A percentile compares a stretch with the other conserved stretches of the same genome.
phyloP scores from a whole-genome alignment of 192 early-diverging fungal genomes.

The Obelidium mucronatum region DNA sequence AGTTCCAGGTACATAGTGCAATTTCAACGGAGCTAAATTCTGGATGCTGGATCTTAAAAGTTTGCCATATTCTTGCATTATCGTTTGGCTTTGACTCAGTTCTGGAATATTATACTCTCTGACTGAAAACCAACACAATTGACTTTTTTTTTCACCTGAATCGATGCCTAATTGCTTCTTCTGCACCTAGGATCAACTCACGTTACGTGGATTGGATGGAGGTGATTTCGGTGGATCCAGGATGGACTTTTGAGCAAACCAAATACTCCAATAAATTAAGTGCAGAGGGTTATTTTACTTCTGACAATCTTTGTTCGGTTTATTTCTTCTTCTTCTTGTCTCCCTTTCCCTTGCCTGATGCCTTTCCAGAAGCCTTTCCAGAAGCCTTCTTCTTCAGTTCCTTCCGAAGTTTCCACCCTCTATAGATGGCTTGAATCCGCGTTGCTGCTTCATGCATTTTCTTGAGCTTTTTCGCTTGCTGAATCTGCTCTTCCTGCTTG shows the following conservation, averaged over 20 bases:
- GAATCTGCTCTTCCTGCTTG: slow-evolving; percentile 55
- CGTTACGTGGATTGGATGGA: slow-evolving; percentile 48
- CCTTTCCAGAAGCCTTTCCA: slow-evolving; percentile 26
- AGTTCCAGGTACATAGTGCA: slow-evolving; percentile 72
- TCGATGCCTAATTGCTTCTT: neutral
- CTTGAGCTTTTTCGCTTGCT: slow-evolving; percentile 44
- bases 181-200: slow-evolving; percentile 55
- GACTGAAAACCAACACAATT: no score
- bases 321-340: slow-evolving; percentile 11
- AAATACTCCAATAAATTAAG: no score
- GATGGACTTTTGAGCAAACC: slow-evolving; percentile 23
- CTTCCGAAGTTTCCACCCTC: slow-evolving; percentile 52
- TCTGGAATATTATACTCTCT: no score
- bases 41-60: no score
- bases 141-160: neutral
- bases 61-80: no score
- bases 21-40: neutral
- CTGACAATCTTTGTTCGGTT: no score
- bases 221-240: slow-evolving; percentile 19
- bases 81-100: no score
- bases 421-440: slow-evolving; percentile 55
- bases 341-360: slow-evolving; percentile 26
- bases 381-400: slow-evolving; percentile 53
- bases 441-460: slow-evolving; percentile 42
- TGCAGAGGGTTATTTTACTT: no score